These are phyloP conservation scores for Claviceps paspali DNA, from an alignment of 2,329 filamentous ascomycete genomes.

Conservation along the genomic window DNA sequence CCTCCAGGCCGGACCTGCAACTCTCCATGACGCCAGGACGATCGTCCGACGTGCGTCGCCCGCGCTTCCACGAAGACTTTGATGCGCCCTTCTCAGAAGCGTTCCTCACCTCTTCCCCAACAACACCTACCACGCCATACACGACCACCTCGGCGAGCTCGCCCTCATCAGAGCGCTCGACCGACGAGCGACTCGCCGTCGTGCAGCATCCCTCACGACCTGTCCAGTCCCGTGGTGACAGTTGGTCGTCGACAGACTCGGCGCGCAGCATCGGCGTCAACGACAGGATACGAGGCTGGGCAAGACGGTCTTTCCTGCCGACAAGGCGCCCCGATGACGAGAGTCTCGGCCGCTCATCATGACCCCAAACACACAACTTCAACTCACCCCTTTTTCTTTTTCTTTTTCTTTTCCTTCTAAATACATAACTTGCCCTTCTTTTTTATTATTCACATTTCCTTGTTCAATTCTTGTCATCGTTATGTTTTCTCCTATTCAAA, in stretches of 20 bases:
- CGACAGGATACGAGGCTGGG: constrained; percentile 19
- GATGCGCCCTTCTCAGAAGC: constrained; percentile 23
- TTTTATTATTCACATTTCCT: neutral
- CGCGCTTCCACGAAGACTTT: constrained; percentile 23
- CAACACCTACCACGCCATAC: constrained; percentile 10
- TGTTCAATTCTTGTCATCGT: too few species aligned
- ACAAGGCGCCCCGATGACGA: constrained; percentile 7
- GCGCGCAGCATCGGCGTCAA: constrained; percentile 15
- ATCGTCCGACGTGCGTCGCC: constrained; percentile 12
- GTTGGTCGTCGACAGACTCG: constrained; percentile 14
- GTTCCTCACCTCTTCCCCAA: constrained; percentile 16
- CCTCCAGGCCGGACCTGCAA: constrained; percentile 12
- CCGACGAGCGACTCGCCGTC: neutral
- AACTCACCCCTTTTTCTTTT: too few species aligned
- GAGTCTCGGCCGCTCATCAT: neutral
- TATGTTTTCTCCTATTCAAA: too few species aligned
- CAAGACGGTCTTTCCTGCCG: constrained; percentile 17
- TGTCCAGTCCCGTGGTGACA: constrained; percentile 9
- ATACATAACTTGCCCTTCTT: too few species aligned
- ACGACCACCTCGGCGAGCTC: constrained; percentile 8
- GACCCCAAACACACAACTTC: too few species aligned
- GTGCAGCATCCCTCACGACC: neutral
- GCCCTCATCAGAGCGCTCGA: constrained; percentile 3
- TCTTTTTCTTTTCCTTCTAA: neutral
- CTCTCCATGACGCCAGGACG: constrained; percentile 3